Base-by-base conservation (phyloP, 2,329 filamentous ascomycete species). In the Fusarium pseudocircinatum region DNA sequence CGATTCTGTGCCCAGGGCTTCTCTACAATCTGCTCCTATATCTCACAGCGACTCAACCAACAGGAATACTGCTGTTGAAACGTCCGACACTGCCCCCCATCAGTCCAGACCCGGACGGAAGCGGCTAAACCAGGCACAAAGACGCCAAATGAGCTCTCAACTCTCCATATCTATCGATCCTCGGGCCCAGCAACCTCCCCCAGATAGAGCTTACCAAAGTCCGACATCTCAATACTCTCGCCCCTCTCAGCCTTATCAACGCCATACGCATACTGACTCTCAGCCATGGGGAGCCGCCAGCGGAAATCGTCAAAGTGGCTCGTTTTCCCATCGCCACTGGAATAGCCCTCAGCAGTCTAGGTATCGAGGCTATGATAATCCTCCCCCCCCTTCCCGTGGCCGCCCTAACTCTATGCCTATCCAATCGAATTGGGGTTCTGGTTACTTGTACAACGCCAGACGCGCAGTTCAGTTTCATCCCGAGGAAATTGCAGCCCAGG, bases 121-220 rank as follows among this genome's bases (percentile, higher is more conserved):
- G 74, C 87, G 89, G 28, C 86, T 84, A 6, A 92, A 92, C 68
- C 90, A 92, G 77, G 89, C 90, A 4, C 88, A 91, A 74, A 85
- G 90, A 54, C 86, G 90, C 28, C 88, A 91, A 75, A 89, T 91
- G 87, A 90, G 85, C 63, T 85, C 89, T 9, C 87, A 91, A 71
- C 75, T 90, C 24, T 85, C 87, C 1, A 87, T 91, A 50, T 85
- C 88, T 9, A 84, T 91, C 58, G 87, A 90, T 67, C 79, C 84
- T 18, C 84, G 84, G n/a, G 77, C 81, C 24, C 80, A 82, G 22
- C 75, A 78, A 58, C 68, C 78, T 24, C 73, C 78, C 22, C 65
- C 80, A 47, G 76, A 77, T 30, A 78, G 79, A 34, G 71, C 78
- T 20, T 78, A 81, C 67, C 76, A 75, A 28, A 81, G 78, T 32